phyloP scores from a whole-genome alignment of 208 protist species.

The Crithidia sp. region DNA sequence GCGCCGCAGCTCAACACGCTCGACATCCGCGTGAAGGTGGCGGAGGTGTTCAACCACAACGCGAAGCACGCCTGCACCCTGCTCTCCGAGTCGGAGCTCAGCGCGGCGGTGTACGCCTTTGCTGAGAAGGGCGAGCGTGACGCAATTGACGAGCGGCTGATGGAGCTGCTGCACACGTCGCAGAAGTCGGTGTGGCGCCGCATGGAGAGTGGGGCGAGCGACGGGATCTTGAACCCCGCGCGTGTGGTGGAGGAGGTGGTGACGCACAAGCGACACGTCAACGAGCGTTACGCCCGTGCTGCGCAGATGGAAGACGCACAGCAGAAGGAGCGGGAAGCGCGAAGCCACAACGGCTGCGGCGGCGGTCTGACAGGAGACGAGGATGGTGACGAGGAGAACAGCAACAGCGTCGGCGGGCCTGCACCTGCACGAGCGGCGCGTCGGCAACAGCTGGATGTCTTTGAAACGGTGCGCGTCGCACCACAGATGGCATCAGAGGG shows the following conservation, averaged over 20 bases:
- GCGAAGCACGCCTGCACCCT: slow-evolving; percentile 75
- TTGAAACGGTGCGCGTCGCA: slow-evolving; percentile 21
- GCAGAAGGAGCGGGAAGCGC: slow-evolving; percentile 19
- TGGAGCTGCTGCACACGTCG: slow-evolving; percentile 67
- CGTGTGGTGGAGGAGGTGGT: slow-evolving; percentile 57
- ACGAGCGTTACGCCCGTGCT: slow-evolving; percentile 65
- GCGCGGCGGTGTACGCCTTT: slow-evolving; percentile 89
- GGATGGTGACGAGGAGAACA: slow-evolving; percentile 15
- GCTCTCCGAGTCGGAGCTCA: slow-evolving; percentile 83
- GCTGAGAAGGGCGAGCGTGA: slow-evolving; percentile 86
- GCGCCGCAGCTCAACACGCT: slow-evolving; percentile 59
- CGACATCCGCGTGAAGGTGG: slow-evolving; percentile 88
- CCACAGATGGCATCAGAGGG: neutral
- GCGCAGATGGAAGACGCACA: slow-evolving; percentile 38
- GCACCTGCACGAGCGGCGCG: neutral
- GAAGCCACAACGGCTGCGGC: slow-evolving; percentile 15
- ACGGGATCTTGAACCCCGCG: slow-evolving; percentile 64
- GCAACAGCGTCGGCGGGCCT: neutral
- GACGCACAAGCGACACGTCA: slow-evolving; percentile 73
- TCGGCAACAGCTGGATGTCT: slow-evolving; percentile 19
- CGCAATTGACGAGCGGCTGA: slow-evolving; percentile 85
- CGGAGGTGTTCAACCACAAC: slow-evolving; percentile 86
- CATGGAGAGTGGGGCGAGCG: slow-evolving; percentile 61
- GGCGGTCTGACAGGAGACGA: slow-evolving; percentile 13
- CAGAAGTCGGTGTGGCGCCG: slow-evolving; percentile 78